Conservation (phyloP, 2,329 filamentous ascomycete species). For the Microcyclospora tardicrescens region DNA sequence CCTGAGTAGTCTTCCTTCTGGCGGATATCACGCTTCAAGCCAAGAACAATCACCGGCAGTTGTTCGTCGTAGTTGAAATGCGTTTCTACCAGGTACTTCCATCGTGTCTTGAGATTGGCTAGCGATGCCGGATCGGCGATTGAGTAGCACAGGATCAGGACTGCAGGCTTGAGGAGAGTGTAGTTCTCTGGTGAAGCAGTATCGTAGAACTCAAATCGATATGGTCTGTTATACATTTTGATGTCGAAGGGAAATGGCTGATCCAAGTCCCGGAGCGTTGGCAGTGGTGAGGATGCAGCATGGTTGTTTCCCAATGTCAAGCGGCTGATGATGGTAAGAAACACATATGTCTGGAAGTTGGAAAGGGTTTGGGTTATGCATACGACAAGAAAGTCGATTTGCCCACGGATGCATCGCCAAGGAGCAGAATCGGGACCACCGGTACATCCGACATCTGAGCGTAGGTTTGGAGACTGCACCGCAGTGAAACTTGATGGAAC, state of each 20-base stretch:
- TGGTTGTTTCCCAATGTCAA: conserved; percentile 21
- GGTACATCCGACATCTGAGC: conserved; percentile 13
- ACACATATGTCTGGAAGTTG: conserved; percentile 2
- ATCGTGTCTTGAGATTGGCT: conserved; percentile 31
- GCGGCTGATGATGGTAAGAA: conserved; percentile 9
- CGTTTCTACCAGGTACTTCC: conserved; percentile 30
- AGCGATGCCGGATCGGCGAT: conserved; percentile 42
- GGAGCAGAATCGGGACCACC: conserved; percentile 39
- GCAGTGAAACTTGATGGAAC: not conserved
- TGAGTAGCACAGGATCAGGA: conserved; percentile 47
- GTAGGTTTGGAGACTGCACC: not conserved
- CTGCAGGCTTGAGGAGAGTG: conserved; percentile 39
- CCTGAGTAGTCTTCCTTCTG: conserved; percentile 29
- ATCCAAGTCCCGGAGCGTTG: conserved; percentile 39
- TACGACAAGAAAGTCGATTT: conserved; percentile 52
- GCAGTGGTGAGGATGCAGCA: conserved; percentile 21
- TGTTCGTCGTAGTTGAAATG: conserved; percentile 41
- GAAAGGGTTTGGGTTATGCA: conserved; percentile 21
- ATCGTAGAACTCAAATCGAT: conserved; percentile 44
- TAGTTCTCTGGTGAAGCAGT: conserved; percentile 45
- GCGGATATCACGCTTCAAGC: conserved; percentile 45
- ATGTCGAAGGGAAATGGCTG: conserved; percentile 50
- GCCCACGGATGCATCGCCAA: conserved; percentile 47
- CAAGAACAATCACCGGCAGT: conserved; percentile 46
- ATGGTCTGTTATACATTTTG: conserved; percentile 41